Base-by-base conservation (phyloP, 306 rosid species). In the Ammopiptanthus mongolicus region DNA sequence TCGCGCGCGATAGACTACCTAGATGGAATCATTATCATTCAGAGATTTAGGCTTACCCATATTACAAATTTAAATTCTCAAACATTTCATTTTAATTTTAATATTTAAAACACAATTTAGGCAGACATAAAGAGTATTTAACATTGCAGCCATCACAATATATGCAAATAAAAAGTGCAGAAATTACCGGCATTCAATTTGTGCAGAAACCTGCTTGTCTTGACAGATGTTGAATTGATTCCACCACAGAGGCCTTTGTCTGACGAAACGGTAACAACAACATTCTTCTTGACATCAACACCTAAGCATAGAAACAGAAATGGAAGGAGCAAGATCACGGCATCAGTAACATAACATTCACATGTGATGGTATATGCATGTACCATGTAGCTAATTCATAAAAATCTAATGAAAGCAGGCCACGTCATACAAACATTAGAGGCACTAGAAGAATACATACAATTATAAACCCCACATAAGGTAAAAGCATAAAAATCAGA, bases 231-330 rank as follows among this genome's bases (percentile, higher is more conserved):
- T 57, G 99, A 96, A 80, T 96, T 96, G 80, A 96, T 96, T 62
- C 99, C 99, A 82, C 99, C 99, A 69, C 99, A 96, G 3, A 96
- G 93, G 80, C 99, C 99, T 81, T 96, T 96, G 93, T 96, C 99
- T 0, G 99, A 90, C 57, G 99, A 92, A 81, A 96, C 9, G 22
- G 99, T 92, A 64, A 96, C 79, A 36, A 96, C 71, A 21, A 96
- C 96, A 60, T 79, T 88, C 87, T 89, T 96, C 91, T 92, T 92
- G 34, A 85, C 97, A 67, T 81, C 84, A 74, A 87, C 87, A 51
- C 87, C 98, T 96, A 79, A 33, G 39, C 41, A 73, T 19, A 58
- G 29, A 80, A 83, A 63, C 52, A 79, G 11, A 80, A 66, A 28
- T 34, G 18, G 12, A 61, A 57, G 51, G 51, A 41, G 4, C 47